phyloP scores from a whole-genome alignment of 495 filamentous ascomycete genomes.

The Terfezia boudieri region DNA sequence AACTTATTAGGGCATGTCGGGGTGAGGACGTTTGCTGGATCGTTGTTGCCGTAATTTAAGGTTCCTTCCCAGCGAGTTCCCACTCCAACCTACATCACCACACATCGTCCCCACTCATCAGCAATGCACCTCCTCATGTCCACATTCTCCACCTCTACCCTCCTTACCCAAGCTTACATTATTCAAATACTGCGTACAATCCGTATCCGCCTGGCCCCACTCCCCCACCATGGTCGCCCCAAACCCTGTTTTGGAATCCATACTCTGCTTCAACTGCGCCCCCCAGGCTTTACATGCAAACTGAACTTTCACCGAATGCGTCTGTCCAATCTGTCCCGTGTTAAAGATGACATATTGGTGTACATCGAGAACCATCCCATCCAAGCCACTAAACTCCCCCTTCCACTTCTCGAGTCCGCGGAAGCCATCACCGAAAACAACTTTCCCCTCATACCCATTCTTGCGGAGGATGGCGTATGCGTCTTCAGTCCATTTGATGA shows the following conservation, averaged over 20 bases:
- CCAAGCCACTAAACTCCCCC: conserved; percentile 33
- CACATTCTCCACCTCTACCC: not conserved
- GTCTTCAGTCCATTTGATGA: conserved; percentile 45
- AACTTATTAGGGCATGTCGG: conserved; percentile 44
- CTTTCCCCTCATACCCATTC: conserved; percentile 41
- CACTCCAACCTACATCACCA: conserved; percentile 29
- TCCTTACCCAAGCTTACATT: conserved; percentile 28
- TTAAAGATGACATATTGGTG: conserved; percentile 93
- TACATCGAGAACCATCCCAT: conserved; percentile 56
- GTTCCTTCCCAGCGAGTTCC: conserved; percentile 88
- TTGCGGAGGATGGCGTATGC: conserved; percentile 42
- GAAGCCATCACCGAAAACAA: conserved; percentile 71
- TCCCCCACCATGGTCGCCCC: conserved; percentile 94
- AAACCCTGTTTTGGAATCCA: conserved; percentile 53
- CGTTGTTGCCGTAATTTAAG: conserved; percentile 30
- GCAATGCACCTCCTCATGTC: not conserved
- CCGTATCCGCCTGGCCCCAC: conserved; percentile 95
- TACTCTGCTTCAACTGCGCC: conserved; percentile 44
- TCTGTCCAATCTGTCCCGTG: conserved; percentile 43
- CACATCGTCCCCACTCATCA: not conserved
- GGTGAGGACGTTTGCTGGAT: conserved; percentile 31
- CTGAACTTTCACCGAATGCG: conserved; percentile 51
- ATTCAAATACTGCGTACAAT: conserved; percentile 73
- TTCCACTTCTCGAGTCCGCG: conserved; percentile 63
- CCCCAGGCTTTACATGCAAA: conserved; percentile 79